Evolutionary conservation across 345 rosid genomes (phyloP), one percentile per base, ranked within the genome.

Genomic region (Chamaenerion angustifolium): DNA sequence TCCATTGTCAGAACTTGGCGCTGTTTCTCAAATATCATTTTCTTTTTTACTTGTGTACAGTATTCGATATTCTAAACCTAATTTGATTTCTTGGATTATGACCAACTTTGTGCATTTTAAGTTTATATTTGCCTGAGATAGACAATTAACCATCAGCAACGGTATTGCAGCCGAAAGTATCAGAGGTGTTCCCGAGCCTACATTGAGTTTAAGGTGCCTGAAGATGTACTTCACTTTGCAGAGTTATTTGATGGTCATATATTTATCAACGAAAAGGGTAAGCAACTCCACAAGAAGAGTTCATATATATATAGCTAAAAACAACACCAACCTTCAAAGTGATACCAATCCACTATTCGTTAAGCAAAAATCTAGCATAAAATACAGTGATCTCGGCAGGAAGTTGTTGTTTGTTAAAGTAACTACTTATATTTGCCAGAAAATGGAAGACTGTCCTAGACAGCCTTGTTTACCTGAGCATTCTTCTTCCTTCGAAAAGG

Each of bases 221-320:
- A 78, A 46, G 85, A 83, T 51, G 83, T 83, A 45, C 25, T 78
- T 44, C 81, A 78, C 65, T 83, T 83, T 70, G 94, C 83, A 0
- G 94, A 76, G 65, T 72, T 78, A 65, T 80, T 80, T 64, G 74
- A 76, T 19, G 85, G 88, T 9, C 94, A 83, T 48, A 62, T 80
- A 35, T 83, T 83, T 67, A 85, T 83, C 43, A 80, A 78, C 43
- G 88, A 83, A 79, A 83, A 80, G 61, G 94, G 94, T 83, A 77
- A 64, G 63, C 35, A 16, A 48, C 12, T 48, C 4, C 31, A 21
- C 43, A 25, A 35, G 16, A 17, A 50, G 12, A n/a, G 18, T 9
- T 27, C 4, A n/a, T 40, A 27, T 1, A 10, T 0, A 12, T 48
- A 50, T 9, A 12, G 16, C 35, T 21, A 12, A 10, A 21, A 19